These are phyloP conservation scores for Neocatenulostroma microsporum DNA, from an alignment of 2,329 filamentous ascomycete species.

Conservation along the genomic window DNA sequence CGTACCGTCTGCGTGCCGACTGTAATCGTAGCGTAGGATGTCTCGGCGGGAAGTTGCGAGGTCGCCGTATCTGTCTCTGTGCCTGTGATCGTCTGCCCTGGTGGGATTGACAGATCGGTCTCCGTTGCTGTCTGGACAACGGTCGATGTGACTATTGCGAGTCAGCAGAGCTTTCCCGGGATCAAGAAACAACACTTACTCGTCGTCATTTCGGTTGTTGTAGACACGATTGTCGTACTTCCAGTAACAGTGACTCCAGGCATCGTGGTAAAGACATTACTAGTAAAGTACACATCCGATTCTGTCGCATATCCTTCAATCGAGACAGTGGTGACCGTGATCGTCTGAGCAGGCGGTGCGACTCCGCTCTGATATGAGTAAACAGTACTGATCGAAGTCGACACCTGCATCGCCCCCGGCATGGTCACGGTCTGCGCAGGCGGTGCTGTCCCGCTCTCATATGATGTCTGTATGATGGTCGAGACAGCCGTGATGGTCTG, in stretches of 20 bases:
- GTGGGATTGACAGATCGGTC: conserved; percentile 1
- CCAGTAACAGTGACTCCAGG: conserved; percentile 3
- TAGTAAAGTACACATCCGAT: conserved; percentile 2
- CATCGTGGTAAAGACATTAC: conserved; percentile 2
- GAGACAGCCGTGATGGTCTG: conserved; percentile 1
- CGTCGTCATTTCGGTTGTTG: conserved; percentile 3
- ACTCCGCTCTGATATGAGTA: conserved; percentile 1
- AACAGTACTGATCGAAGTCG: no score
- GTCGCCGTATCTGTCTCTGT: background rate
- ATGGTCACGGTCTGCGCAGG: conserved; percentile 3
- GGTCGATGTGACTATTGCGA: conserved; percentile 1
- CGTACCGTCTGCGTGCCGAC: background rate
- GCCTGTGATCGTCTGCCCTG: background rate
- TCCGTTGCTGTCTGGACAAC: conserved; percentile 3
- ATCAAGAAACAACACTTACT: background rate
- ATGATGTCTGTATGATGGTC: background rate
- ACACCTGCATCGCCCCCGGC: background rate
- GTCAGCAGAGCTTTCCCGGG: background rate
- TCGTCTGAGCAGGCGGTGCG: conserved; percentile 3
- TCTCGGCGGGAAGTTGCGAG: conserved; percentile 1
- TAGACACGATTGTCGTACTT: conserved; percentile 3
- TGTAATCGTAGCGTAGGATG: conserved; percentile 3
- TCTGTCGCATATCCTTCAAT: conserved; percentile 1
- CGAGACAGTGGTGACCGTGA: background rate
- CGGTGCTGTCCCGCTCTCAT: conserved; percentile 2